Evolutionary conservation across 2,329 filamentous ascomycete species (phyloP).

Genomic region (Cladosporium sp.): DNA sequence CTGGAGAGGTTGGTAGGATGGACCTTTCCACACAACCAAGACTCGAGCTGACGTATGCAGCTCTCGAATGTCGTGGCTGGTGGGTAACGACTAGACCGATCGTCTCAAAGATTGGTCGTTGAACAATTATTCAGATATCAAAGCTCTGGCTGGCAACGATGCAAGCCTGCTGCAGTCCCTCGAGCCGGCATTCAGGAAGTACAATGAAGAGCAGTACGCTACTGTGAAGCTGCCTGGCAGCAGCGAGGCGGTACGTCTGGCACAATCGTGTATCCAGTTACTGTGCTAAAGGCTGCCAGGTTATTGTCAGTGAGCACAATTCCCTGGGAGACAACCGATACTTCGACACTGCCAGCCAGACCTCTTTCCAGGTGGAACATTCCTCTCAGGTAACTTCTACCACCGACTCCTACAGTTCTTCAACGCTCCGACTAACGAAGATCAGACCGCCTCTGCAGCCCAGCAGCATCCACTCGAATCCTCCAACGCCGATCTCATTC

Average conservation of each 20-base stretch:
- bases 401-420: not conserved
- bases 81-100: slow-evolving; percentile 38
- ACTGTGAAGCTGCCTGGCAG: slow-evolving; percentile 85
- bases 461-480: slow-evolving; percentile 77
- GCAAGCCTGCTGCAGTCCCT: slow-evolving; percentile 62
- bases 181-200: slow-evolving; percentile 78
- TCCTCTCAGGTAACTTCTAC: slow-evolving; percentile 55
- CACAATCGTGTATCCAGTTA: too few species aligned
- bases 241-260: slow-evolving; percentile 60
- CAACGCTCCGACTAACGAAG: slow-evolving; percentile 3
- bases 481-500: slow-evolving; percentile 68
- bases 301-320: slow-evolving; percentile 81
- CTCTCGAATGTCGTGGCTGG: slow-evolving; percentile 83
- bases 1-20: slow-evolving; percentile 71
- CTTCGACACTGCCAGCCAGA: slow-evolving; percentile 82
- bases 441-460: slow-evolving; percentile 70
- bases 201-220: slow-evolving; percentile 91
- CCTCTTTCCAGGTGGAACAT: slow-evolving; percentile 86
- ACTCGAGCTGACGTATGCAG: slow-evolving; percentile 41
- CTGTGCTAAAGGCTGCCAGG: slow-evolving; percentile 34
- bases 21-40: slow-evolving; percentile 13
- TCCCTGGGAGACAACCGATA: slow-evolving; percentile 74
- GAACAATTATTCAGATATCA: slow-evolving; percentile 63
- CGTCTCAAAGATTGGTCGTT: not conserved
- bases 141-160: slow-evolving; percentile 68